Base-by-base conservation (phyloP, 2,329 filamentous ascomycete genomes). In the Akanthomyces uredinophilus region DNA sequence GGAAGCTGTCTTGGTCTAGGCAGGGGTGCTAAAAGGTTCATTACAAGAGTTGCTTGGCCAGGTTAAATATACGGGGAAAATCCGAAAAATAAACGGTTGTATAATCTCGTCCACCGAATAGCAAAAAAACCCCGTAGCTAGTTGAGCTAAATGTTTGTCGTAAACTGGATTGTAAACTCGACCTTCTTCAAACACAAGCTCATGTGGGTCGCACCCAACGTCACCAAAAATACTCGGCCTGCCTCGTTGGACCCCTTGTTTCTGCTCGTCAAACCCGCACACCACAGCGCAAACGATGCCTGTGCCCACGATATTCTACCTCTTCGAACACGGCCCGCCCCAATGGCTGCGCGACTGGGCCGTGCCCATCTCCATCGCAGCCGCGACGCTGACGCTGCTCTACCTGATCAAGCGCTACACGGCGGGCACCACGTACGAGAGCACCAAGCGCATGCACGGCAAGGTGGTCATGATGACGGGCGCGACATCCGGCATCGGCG, bases 401-500 rank as follows among this genome's bases (percentile, higher is more conserved):
- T 71, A 72, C 53, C 64, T 82, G 35, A 69, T 83, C 53, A 98
- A 97, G 80, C 80, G 81, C 70, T 96, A 89, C 78, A 90, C 88
- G 70, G 85, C 86, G 66, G 96, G 95, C 67, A 84, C 87, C 14
- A 78, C 76, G 67, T 97, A 95, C 74, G 77, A 76, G 47, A 84
- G 90, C 29, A 92, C 96, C 72, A 84, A 91, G 63, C 83, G 89
- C 61, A 92, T 99, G 87, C 92, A 97, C 75, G 92, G 92, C 53
- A 96, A 96, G 72, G 92, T 99, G 54, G 83, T 97, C 50, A 88
- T 99, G 81, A 85, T 99, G 58, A 99, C 95, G 20, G 93, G 95
- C 67, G 95, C 94, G 32, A 99, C 95, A 58, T 94, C 93, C 51
- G 95, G 95, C 16, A 90, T 99, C 72, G 95, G 95, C 55, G 90